Conservation (phyloP, 345 rosid species). For the Brassica incana region DNA sequence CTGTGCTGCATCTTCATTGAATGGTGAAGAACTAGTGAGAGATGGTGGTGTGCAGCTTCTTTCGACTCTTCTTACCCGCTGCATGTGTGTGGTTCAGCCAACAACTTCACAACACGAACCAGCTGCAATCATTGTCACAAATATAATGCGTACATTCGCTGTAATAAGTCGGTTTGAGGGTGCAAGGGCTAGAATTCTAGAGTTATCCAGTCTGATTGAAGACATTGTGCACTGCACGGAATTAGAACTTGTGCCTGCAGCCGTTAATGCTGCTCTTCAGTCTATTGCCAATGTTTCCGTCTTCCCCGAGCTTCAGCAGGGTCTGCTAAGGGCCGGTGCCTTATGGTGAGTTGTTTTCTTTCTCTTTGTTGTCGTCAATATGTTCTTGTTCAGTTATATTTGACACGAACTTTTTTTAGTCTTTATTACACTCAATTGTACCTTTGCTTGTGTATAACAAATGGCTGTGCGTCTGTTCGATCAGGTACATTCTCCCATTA, state of each 20-base stretch:
- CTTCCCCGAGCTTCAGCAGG: conserved; percentile 77
- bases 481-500: conserved; percentile 92
- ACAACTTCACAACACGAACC: conserved; percentile 90
- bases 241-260: conserved; percentile 88
- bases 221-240: conserved; percentile 96
- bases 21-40: conserved; percentile 98
- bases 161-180: conserved; percentile 90
- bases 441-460: conserved; percentile 7
- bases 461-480: conserved; percentile 28
- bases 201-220: conserved; percentile 69
- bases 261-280: conserved; percentile 93
- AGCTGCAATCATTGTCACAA: conserved; percentile 87
- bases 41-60: conserved; percentile 93
- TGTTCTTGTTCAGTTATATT: conserved; percentile 1
- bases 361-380: not conserved
- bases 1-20: conserved; percentile 94
- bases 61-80: conserved; percentile 84
- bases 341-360: conserved; percentile 62
- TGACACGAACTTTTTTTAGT: not conserved
- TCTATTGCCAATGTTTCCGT: conserved; percentile 80
- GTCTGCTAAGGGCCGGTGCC: conserved; percentile 87
- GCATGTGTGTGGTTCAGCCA: conserved; percentile 96
- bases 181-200: conserved; percentile 79
- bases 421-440: conserved; percentile 5
- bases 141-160: conserved; percentile 84